These are phyloP conservation scores for Arachis stenosperma DNA, from an alignment of 306 rosid species.

Conservation along the genomic window DNA sequence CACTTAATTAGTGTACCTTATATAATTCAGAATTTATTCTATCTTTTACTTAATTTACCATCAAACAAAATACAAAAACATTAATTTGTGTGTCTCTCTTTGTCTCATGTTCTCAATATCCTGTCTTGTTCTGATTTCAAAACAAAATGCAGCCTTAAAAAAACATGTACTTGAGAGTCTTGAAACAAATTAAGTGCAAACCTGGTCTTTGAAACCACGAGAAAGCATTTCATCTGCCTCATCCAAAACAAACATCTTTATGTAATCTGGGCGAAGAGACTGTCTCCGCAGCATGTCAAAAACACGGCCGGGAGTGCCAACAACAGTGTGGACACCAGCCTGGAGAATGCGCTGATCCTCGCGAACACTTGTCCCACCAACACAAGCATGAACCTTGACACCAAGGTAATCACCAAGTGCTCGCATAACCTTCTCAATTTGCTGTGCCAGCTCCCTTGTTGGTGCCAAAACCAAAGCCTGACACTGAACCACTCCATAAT, in stretches of 20 bases:
- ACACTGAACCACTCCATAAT: conserved; percentile 78
- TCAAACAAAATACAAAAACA: no score
- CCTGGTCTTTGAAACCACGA: conserved; percentile 99
- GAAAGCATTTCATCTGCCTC: conserved; percentile 99
- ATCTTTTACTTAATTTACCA: no score
- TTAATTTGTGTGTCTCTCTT: no score
- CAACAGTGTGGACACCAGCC: conserved; percentile 92
- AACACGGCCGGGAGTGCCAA: conserved; percentile 97
- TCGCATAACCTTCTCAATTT: conserved; percentile 97
- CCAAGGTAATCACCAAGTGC: conserved; percentile 98
- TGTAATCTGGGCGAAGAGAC: conserved; percentile 80
- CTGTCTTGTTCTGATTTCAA: no score
- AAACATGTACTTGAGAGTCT: background rate
- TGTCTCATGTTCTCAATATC: no score
- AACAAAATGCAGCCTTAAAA: background rate
- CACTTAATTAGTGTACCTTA: no score
- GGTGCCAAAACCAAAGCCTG: conserved; percentile 96
- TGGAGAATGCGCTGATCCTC: conserved; percentile 98
- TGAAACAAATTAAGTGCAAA: conserved; percentile 28
- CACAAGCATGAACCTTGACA: conserved; percentile 95
- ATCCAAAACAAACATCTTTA: conserved; percentile 91
- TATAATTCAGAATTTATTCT: no score
- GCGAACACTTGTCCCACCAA: conserved; percentile 96
- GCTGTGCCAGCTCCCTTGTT: conserved; percentile 95
- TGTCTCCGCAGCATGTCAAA: conserved; percentile 92